phyloP scores from a whole-genome alignment of 495 filamentous ascomycete species.

The Geoglossum glabrum region DNA sequence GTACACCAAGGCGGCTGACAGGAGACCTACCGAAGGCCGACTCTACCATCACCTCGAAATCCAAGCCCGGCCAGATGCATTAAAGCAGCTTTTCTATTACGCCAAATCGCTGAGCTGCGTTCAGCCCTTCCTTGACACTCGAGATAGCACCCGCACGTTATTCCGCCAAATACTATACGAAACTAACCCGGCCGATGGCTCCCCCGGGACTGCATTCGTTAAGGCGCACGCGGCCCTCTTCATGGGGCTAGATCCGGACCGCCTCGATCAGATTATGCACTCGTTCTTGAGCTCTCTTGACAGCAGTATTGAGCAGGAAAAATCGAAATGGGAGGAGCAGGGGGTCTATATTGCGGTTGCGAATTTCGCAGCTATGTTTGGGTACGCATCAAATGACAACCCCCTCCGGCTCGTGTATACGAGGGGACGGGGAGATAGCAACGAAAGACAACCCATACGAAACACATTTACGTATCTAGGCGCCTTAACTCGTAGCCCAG shows the following conservation, averaged over 20 bases:
- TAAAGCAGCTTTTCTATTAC: constrained; percentile 64
- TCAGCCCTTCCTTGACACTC: constrained; percentile 36
- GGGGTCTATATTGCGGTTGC: constrained; percentile 32
- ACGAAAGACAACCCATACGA: too few species aligned
- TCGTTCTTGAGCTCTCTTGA: constrained; percentile 35
- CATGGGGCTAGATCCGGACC: constrained; percentile 25
- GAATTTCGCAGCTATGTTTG: constrained; percentile 33
- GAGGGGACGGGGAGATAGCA: not conserved
- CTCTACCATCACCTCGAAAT: constrained; percentile 77
- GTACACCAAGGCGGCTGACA: constrained; percentile 64
- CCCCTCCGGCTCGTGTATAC: not conserved
- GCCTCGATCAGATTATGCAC: constrained; percentile 25
- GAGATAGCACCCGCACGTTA: constrained; percentile 49
- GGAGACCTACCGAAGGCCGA: constrained; percentile 47
- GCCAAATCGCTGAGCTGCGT: constrained; percentile 26
- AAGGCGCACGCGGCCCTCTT: constrained; percentile 50
- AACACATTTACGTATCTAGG: too few species aligned
- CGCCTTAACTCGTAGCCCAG: too few species aligned
- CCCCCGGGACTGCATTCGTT: constrained; percentile 33
- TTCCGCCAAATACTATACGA: constrained; percentile 38
- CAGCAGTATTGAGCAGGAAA: constrained; percentile 34
- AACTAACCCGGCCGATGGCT: constrained; percentile 15
- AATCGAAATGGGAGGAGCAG: constrained; percentile 40
- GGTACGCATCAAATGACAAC: constrained; percentile 40
- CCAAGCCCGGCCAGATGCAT: constrained; percentile 49